phyloP scores from a whole-genome alignment of 768 basidiomycete species.

The Lactarius trivialis region DNA sequence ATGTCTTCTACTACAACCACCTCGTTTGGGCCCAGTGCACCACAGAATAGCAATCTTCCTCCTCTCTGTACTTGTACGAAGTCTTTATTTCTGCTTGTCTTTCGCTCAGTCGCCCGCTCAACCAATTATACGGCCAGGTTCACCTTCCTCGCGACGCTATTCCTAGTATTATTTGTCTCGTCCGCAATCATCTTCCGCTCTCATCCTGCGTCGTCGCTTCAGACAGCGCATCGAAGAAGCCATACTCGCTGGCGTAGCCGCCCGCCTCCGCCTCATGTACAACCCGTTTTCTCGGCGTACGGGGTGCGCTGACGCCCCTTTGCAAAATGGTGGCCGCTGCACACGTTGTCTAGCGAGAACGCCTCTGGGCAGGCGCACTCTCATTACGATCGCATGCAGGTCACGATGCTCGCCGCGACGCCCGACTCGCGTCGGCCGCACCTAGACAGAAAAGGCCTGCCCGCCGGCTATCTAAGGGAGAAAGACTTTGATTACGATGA shows the following conservation, averaged over 20 bases:
- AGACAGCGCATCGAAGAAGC: constrained; percentile 48
- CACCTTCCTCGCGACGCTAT: constrained; percentile 67
- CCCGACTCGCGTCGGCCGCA: constrained; percentile 34
- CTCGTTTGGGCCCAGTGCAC: too few relatives aligned
- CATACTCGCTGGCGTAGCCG: constrained; percentile 43
- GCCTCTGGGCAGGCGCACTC: neutral
- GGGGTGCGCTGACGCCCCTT: neutral
- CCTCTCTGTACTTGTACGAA: constrained; percentile 25
- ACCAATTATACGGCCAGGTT: constrained; percentile 35
- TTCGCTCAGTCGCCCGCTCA: neutral
- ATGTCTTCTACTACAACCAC: too few relatives aligned
- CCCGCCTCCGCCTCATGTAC: constrained; percentile 20
- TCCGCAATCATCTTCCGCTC: constrained; percentile 59
- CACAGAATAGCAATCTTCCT: constrained; percentile 12
- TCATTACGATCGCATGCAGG: constrained; percentile 32
- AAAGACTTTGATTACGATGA: constrained; percentile 25
- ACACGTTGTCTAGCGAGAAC: neutral
- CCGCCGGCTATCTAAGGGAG: too few relatives aligned
- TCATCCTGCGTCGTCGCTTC: constrained; percentile 54
- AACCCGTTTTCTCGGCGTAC: constrained; percentile 5
- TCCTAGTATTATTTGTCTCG: constrained; percentile 60
- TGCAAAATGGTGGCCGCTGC: neutral
- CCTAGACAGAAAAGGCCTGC: constrained; percentile 21
- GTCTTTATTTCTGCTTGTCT: neutral
- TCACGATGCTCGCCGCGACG: constrained; percentile 55